Evolutionary conservation across 495 filamentous ascomycete genomes (phyloP).

Genomic region (Aspergillus conjunctus): DNA sequence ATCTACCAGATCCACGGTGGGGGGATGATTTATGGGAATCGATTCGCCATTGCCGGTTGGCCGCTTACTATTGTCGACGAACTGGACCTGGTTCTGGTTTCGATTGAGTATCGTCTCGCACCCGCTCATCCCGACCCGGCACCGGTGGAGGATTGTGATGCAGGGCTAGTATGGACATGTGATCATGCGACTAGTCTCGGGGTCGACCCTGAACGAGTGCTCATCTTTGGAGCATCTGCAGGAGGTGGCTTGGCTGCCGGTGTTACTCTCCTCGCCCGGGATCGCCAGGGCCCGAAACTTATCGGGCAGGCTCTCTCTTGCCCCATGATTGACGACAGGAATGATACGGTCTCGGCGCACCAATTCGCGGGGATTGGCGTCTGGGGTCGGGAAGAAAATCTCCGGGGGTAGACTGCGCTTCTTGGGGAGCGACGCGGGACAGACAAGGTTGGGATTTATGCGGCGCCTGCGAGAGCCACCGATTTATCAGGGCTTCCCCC

Average conservation of each 20-base stretch:
- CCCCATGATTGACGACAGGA: conserved; percentile 48
- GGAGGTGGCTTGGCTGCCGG: conserved; percentile 55
- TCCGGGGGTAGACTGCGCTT: conserved; percentile 13
- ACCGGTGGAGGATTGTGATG: conserved; percentile 41
- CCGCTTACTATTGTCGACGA: conserved; percentile 16
- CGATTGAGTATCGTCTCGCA: conserved; percentile 40
- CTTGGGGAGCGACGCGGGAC: conserved; percentile 26
- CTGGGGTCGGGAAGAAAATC: conserved; percentile 39
- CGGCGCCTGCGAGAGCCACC: conserved; percentile 26
- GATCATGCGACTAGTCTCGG: conserved; percentile 38
- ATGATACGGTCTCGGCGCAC: conserved; percentile 10
- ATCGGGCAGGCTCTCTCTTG: conserved; percentile 53
- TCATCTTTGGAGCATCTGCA: conserved; percentile 63
- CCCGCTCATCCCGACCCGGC: conserved; percentile 39
- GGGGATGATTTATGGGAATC: conserved; percentile 24
- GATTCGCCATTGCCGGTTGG: conserved; percentile 7
- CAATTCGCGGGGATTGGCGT: conserved; percentile 20
- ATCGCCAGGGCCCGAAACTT: conserved; percentile 38
- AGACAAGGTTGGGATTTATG: conserved; percentile 28
- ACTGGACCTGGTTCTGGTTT: conserved; percentile 27
- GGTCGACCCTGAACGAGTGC: conserved; percentile 60
- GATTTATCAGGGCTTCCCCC: conserved; percentile 29
- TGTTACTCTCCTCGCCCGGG: conserved; percentile 47
- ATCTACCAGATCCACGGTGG: conserved; percentile 23
- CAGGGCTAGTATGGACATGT: conserved; percentile 45